phyloP scores from a whole-genome alignment of 75 land plant genomes.

The Ceratopteris richardii region DNA sequence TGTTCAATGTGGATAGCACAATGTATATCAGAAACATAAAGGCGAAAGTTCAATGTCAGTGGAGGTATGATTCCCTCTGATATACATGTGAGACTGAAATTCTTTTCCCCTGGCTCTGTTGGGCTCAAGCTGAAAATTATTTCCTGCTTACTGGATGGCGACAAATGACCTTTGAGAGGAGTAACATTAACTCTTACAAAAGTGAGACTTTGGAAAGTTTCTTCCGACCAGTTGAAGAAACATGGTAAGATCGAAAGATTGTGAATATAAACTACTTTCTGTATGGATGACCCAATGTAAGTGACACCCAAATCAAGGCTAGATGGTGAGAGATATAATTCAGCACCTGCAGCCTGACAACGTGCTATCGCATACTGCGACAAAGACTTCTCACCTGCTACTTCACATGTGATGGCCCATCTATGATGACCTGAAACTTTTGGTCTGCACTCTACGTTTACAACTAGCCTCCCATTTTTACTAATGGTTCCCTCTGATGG shows the following conservation, averaged over 20 bases:
- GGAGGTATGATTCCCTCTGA: not conserved
- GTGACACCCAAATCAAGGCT: not conserved
- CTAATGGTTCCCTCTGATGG: not conserved
- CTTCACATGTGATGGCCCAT: slow-evolving; percentile 5
- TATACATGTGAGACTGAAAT: not conserved
- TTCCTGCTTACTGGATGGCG: not conserved
- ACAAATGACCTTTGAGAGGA: not conserved
- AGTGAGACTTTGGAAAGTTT: not conserved
- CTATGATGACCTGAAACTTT: not conserved
- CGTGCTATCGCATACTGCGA: not conserved
- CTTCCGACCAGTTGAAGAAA: slow-evolving; percentile 1
- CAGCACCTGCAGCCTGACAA: not conserved
- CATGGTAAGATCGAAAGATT: not conserved
- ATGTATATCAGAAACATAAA: not conserved
- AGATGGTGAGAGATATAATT: not conserved
- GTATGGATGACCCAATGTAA: not conserved
- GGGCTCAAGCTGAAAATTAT: not conserved
- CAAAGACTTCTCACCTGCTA: not conserved
- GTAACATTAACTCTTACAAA: not conserved
- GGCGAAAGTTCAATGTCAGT: not conserved
- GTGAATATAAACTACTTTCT: not conserved
- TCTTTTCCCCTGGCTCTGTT: not conserved
- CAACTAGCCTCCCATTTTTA: not conserved
- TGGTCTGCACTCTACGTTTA: not conserved
- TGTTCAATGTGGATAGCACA: not conserved